Percentiles rank a stretch among this genome's conserved stretches.
These are phyloP conservation scores for Exophiala sp. DNA, from an alignment of 2,329 filamentous ascomycete genomes.

Conservation along the genomic window DNA sequence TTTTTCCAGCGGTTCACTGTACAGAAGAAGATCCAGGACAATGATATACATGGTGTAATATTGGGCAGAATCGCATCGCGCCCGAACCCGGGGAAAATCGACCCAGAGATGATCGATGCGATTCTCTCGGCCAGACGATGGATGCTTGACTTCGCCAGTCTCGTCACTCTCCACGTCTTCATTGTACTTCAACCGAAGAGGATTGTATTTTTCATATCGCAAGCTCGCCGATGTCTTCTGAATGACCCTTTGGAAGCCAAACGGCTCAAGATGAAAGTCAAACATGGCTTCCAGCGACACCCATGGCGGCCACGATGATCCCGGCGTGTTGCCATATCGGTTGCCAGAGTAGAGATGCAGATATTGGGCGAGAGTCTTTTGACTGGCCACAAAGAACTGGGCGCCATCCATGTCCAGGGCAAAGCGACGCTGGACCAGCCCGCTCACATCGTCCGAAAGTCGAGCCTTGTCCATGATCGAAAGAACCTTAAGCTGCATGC, in stretches of 20 bases:
- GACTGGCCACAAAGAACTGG: conserved; percentile 95
- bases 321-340: conserved; percentile 76
- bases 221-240: conserved; percentile 93
- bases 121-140: conserved; percentile 53
- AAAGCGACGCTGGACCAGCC: conserved; percentile 89
- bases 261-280: conserved; percentile 86
- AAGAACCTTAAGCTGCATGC: conserved; percentile 95
- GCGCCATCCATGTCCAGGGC: conserved; percentile 94
- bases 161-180: conserved; percentile 65
- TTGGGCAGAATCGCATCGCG: conserved; percentile 93
- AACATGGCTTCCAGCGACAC: conserved; percentile 98
- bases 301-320: conserved; percentile 94
- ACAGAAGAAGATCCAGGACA: conserved; percentile 88
- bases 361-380: conserved; percentile 81
- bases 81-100: conserved; percentile 87
- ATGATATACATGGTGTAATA: conserved; percentile 99
- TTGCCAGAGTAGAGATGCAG: conserved; percentile 92
- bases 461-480: conserved; percentile 97
- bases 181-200: conserved; percentile 91
- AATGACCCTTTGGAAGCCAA: conserved; percentile 96
- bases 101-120: conserved; percentile 97
- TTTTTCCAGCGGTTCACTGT: conserved; percentile 94
- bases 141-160: conserved; percentile 39
- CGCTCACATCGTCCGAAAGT: conserved; percentile 86
- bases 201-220: conserved; percentile 97